Evolutionary conservation across 192 early-diverging fungal species (phyloP), one percentile per base, ranked within the genome.

Genomic region (Podila verticillata): DNA sequence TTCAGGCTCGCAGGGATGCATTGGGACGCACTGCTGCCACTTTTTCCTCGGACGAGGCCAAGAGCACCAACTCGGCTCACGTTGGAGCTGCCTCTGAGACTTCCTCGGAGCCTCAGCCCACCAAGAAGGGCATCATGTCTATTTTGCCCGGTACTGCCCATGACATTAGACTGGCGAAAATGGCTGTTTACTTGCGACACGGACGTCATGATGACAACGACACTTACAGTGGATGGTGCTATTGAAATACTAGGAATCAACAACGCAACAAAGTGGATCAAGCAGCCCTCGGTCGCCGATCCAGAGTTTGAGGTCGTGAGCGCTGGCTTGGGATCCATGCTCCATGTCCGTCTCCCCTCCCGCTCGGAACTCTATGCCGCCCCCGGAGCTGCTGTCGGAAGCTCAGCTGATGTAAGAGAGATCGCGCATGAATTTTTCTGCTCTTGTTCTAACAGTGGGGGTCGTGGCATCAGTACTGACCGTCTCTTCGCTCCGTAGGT

Each of bases 251-350:
- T 44, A 85, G 84, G 80, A 2, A 79, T 85, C 39, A 85, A 85
- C 67, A 69, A 29, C 15, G 67, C 84, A 10, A 65, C 74, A 20
- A 71, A 72, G 15, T 85, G 84, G 85, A 85, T 73, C 63, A 75
- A 71, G 44, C 70, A 66, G 57, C 75, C 68, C 49, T 82, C 73
- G 57, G 79, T 78, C 26, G 74, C 84, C 39, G 85, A 89, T 67
- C 85, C 88, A 48, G 80, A 73, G 28, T 89, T 89, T 68, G 84
- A 87, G 63, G 74, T 88, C n/a, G 75, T 89, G 8, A 85, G 85
- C 47, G 65, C 85, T 28, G 88, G 88, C 22, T 68, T 84, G 39
- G 80, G 80, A 39, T 80, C 79, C 4, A 77, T 82, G 58, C 72
- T 73, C 30, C 83, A 82, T 72, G 87, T 78, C n/a, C 77, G 77